Percentiles rank a stretch among this genome's conserved stretches.
Conservation (phyloP, 306 rosid species). For the Rubus idaeus region DNA sequence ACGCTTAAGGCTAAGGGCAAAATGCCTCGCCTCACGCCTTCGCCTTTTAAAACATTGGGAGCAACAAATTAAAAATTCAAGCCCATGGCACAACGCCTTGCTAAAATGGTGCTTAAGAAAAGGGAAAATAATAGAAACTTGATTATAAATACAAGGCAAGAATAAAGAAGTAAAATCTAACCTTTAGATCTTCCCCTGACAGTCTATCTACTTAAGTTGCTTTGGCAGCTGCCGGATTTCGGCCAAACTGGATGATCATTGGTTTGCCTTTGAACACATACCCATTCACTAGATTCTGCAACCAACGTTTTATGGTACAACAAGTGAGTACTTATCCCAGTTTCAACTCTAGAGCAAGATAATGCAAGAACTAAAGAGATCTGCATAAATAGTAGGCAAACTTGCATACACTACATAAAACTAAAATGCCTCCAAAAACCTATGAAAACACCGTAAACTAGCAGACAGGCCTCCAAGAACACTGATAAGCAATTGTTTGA, state of each 20-base stretch:
- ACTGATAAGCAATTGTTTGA: neutral
- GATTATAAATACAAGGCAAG: neutral
- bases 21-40: too few species aligned
- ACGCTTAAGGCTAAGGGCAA: too few species aligned
- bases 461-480: neutral
- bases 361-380: slow-evolving; percentile 4
- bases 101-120: neutral
- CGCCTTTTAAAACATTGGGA: too few species aligned
- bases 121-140: neutral
- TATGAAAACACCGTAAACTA: neutral
- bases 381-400: slow-evolving; percentile 1
- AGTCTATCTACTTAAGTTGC: slow-evolving; percentile 30
- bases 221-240: slow-evolving; percentile 65
- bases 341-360: slow-evolving; percentile 3
- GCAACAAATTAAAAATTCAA: neutral
- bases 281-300: slow-evolving; percentile 83
- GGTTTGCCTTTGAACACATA: slow-evolving; percentile 86
- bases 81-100: neutral
- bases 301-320: slow-evolving; percentile 20
- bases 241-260: slow-evolving; percentile 88
- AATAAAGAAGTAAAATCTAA: neutral
- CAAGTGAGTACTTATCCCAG: neutral
- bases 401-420: slow-evolving; percentile 9
- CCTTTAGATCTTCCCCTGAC: neutral
- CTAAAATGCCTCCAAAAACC: neutral